Percentiles rank a stretch among this genome's conserved stretches.
These are phyloP conservation scores for Scolecobasidium constrictum DNA, from an alignment of 2,329 filamentous ascomycete genomes.

Conservation along the genomic window DNA sequence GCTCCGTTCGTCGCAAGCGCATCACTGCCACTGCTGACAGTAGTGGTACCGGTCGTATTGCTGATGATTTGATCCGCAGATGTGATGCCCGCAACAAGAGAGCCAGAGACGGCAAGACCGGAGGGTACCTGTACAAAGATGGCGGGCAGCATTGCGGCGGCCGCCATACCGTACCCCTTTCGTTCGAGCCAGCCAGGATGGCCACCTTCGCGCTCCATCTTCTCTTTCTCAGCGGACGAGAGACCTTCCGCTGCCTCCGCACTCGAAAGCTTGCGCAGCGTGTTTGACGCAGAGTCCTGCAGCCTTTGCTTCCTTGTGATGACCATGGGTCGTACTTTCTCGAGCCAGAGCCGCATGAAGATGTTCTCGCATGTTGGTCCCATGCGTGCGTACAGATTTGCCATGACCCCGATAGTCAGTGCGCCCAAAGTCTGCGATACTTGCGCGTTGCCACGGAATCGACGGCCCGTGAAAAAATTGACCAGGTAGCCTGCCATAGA, in stretches of 20 bases:
- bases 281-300: slow-evolving; percentile 18
- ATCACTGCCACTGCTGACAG: slow-evolving; percentile 21
- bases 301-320: slow-evolving; percentile 13
- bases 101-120: slow-evolving; percentile 47
- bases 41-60: slow-evolving; percentile 34
- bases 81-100: slow-evolving; percentile 44
- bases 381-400: slow-evolving; percentile 68
- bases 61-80: slow-evolving; percentile 44
- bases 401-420: slow-evolving; percentile 63
- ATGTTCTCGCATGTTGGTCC: slow-evolving; percentile 47
- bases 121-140: slow-evolving; percentile 63
- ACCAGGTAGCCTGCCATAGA: slow-evolving; percentile 63
- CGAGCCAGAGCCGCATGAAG: slow-evolving; percentile 44
- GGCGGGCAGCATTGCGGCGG: slow-evolving; percentile 73
- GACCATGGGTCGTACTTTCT: slow-evolving; percentile 31
- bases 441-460: slow-evolving; percentile 59
- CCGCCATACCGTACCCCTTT: slow-evolving; percentile 63
- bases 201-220: slow-evolving; percentile 10
- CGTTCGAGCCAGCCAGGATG: slow-evolving; percentile 1
- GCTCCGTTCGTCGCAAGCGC: slow-evolving; percentile 27
- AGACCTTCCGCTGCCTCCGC: slow-evolving; percentile 8
- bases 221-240: slow-evolving; percentile 8
- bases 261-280: slow-evolving; percentile 12
- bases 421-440: slow-evolving; percentile 70
- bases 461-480: slow-evolving; percentile 59